Evolutionary conservation across 768 basidiomycete genomes (phyloP).

Genomic region (Tylopilus subfusipes): DNA sequence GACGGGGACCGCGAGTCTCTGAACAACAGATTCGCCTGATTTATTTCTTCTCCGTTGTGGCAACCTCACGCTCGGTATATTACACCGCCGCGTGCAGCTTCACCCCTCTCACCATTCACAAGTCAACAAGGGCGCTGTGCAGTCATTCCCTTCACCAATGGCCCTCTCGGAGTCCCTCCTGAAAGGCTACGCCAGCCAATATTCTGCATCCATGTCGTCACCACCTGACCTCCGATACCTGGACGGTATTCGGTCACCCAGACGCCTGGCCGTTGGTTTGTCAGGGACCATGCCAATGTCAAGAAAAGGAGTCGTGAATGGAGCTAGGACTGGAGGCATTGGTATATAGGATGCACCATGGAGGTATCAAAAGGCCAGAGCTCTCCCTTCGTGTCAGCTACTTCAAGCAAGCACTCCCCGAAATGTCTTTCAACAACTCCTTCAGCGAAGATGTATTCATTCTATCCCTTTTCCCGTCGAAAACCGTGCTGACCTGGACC

Average conservation of each 20-base stretch:
- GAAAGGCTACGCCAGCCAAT: not conserved
- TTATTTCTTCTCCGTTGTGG: slow-evolving; percentile 1
- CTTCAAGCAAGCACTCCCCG: not conserved
- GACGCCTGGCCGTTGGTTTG: slow-evolving; percentile 14
- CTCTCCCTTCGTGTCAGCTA: not conserved
- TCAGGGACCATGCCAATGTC: slow-evolving; percentile 17
- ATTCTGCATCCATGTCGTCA: not conserved
- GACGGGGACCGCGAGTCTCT: not conserved
- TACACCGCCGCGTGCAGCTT: not conserved
- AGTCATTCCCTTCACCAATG: slow-evolving; percentile 3
- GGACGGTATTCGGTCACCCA: slow-evolving; percentile 4
- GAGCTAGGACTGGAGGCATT: not conserved
- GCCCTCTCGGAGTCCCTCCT: not conserved
- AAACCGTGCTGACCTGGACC: not conserved
- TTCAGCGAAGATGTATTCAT: slow-evolving; percentile 17
- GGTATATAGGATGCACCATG: slow-evolving; percentile 12
- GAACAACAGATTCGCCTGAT: not conserved
- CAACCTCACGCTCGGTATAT: not conserved
- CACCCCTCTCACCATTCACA: not conserved
- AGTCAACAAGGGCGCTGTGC: not conserved
- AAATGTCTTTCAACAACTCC: slow-evolving; percentile 4
- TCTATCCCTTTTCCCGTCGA: not conserved
- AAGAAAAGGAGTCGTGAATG: not conserved
- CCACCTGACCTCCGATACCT: not conserved
- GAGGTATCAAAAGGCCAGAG: not conserved